A percentile compares a stretch with the other conserved stretches of the same genome.
These are phyloP conservation scores for Epicoccum sorghinum DNA, from an alignment of 2,329 filamentous ascomycete genomes.

Conservation along the genomic window DNA sequence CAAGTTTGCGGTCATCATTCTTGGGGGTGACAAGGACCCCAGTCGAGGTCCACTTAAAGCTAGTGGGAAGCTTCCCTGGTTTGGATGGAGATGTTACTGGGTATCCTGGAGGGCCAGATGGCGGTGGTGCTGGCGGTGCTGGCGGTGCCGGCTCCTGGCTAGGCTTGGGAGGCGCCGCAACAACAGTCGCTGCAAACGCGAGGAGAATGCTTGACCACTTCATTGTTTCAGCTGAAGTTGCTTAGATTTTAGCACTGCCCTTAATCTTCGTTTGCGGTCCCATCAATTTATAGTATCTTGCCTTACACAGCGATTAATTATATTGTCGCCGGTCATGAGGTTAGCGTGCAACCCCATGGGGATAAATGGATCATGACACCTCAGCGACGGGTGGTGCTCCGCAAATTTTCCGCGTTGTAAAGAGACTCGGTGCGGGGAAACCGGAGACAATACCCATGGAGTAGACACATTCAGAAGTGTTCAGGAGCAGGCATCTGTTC, in stretches of 20 bases:
- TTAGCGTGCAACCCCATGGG: neutral
- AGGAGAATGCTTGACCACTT: neutral
- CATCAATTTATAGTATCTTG: neutral
- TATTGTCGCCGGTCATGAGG: neutral
- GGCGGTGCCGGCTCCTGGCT: neutral
- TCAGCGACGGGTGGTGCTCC: neutral
- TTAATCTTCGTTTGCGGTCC: neutral
- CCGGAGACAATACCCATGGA: neutral
- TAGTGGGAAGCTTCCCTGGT: neutral
- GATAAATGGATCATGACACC: neutral
- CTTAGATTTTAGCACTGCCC: neutral
- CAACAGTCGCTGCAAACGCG: neutral
- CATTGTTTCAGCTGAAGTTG: neutral
- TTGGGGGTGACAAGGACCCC: constrained; percentile 25
- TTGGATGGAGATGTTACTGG: neutral
- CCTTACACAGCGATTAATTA: neutral
- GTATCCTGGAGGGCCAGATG: neutral
- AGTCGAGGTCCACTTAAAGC: constrained; percentile 4
- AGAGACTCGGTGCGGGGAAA: neutral
- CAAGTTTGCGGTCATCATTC: constrained; percentile 33
- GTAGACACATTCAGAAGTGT: neutral
- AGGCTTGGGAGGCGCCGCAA: neutral
- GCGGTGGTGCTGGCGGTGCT: neutral
- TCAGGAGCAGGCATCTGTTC: neutral
- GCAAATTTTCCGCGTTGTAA: neutral